A percentile compares a stretch with the other conserved stretches of the same genome.
Conservation (phyloP, 2,329 filamentous ascomycete genomes). For the Fusarium continuum region DNA sequence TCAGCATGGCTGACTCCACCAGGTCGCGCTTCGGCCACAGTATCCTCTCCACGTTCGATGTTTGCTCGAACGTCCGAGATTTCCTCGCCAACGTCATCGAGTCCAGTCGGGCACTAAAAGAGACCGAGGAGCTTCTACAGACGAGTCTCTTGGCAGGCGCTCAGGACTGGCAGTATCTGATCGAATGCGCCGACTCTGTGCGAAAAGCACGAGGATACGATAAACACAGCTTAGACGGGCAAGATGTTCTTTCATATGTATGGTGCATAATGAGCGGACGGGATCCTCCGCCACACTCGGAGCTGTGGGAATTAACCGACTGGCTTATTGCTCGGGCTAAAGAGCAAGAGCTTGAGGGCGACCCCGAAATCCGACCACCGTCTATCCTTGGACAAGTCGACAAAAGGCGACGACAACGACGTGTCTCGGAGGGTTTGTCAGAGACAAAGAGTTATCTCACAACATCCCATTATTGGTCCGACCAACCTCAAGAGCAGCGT, state of each 20-base stretch:
- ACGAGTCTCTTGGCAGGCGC: slow-evolving; percentile 47
- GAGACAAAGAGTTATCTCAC: slow-evolving; percentile 18
- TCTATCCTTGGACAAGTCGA: slow-evolving; percentile 1
- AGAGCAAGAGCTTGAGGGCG: slow-evolving; percentile 40
- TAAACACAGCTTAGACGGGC: slow-evolving; percentile 42
- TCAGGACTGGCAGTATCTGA: slow-evolving; percentile 48
- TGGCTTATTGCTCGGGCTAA: slow-evolving; percentile 47
- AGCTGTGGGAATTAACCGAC: slow-evolving; percentile 50
- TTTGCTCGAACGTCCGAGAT: slow-evolving; percentile 43
- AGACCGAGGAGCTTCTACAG: slow-evolving; percentile 43
- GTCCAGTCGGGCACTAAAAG: slow-evolving; percentile 39
- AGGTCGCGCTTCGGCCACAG: slow-evolving; percentile 38
- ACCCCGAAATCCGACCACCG: slow-evolving; percentile 31
- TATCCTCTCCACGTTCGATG: slow-evolving; percentile 48
- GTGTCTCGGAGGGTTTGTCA: neutral
- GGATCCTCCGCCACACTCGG: slow-evolving; percentile 1
- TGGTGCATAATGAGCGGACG: slow-evolving; percentile 37
- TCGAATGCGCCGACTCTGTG: slow-evolving; percentile 49
- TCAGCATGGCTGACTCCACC: slow-evolving; percentile 24
- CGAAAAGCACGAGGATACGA: slow-evolving; percentile 21
- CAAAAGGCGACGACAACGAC: slow-evolving; percentile 11
- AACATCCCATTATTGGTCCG: slow-evolving; percentile 46
- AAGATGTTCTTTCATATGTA: slow-evolving; percentile 48
- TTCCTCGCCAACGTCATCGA: slow-evolving; percentile 48
- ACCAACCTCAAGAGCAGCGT: slow-evolving; percentile 26